Evolutionary conservation across 495 filamentous ascomycete genomes (phyloP).

Genomic region (Xylaria telfairii): DNA sequence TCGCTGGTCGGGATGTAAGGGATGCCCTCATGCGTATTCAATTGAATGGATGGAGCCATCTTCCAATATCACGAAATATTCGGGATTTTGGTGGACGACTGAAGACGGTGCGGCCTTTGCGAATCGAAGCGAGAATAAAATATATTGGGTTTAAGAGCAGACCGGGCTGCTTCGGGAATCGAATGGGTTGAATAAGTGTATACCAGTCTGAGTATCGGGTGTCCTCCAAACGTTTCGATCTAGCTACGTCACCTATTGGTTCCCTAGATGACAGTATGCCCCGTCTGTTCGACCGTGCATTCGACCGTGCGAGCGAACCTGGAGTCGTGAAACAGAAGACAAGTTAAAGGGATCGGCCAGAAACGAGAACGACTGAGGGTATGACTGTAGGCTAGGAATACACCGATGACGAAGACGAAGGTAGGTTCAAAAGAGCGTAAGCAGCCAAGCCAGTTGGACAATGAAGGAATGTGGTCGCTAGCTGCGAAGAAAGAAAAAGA

Average conservation of each 20-base stretch:
- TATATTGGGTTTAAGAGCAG: conserved; percentile 29
- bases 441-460: conserved; percentile 65
- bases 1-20: conserved; percentile 55
- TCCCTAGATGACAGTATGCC: conserved; percentile 24
- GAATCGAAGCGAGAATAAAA: conserved; percentile 33
- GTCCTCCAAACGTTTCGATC: conserved; percentile 22
- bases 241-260: conserved; percentile 25
- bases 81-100: conserved; percentile 12
- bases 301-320: conserved; percentile 21
- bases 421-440: conserved; percentile 57
- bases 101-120: conserved; percentile 29
- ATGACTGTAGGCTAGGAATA: conserved; percentile 46
- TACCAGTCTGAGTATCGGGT: conserved; percentile 25
- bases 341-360: conserved; percentile 31
- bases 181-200: conserved; percentile 31
- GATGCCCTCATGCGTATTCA: conserved; percentile 46
- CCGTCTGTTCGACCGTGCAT: conserved; percentile 26
- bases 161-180: conserved; percentile 41
- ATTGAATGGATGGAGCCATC: conserved; percentile 57
- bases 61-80: conserved; percentile 24
- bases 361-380: conserved; percentile 39
- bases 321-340: conserved; percentile 26
- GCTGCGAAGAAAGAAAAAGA: conserved; percentile 55
- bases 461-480: conserved; percentile 61
- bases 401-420: conserved; percentile 53